A percentile compares a stretch with the other conserved stretches of the same genome.
Evolutionary conservation across 2,329 filamentous ascomycete genomes (phyloP).

Genomic region (Fusarium sp.): DNA sequence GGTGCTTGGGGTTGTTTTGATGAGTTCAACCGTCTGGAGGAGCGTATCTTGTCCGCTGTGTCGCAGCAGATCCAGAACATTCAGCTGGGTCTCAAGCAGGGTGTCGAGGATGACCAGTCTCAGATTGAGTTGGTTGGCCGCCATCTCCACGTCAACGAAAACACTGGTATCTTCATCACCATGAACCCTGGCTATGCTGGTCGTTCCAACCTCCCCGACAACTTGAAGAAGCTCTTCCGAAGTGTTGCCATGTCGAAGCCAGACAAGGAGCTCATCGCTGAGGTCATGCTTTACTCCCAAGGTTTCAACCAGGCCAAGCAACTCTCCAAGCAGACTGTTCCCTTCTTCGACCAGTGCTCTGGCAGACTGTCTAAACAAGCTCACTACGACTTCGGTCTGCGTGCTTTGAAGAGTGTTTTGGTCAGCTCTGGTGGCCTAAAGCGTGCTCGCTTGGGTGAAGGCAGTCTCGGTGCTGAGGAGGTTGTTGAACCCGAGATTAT

Average conservation of each 20-base stretch:
- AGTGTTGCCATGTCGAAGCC: constrained; percentile 99
- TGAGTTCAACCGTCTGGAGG: constrained; percentile 98
- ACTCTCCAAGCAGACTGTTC: constrained; percentile 94
- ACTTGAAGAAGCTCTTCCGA: constrained; percentile 99
- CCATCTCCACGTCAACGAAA: constrained; percentile 87
- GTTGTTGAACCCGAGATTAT: constrained; percentile 96
- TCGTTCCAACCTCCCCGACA: constrained; percentile 97
- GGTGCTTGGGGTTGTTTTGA: constrained; percentile 99
- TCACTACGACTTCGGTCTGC: constrained; percentile 98
- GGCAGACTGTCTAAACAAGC: constrained; percentile 90
- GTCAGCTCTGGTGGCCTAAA: constrained; percentile 98
- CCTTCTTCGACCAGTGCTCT: constrained; percentile 95
- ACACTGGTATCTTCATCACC: constrained; percentile 99
- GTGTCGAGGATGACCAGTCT: constrained; percentile 81
- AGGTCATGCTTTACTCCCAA: constrained; percentile 99
- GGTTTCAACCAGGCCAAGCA: constrained; percentile 97
- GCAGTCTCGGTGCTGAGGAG: constrained; percentile 72
- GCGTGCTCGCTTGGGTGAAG: constrained; percentile 77
- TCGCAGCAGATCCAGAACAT: constrained; percentile 99
- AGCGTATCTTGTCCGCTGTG: constrained; percentile 96
- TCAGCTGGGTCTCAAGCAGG: constrained; percentile 91
- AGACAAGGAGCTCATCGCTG: constrained; percentile 98
- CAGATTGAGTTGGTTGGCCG: constrained; percentile 96
- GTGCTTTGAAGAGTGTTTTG: constrained; percentile 97
- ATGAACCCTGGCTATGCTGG: constrained; percentile 99